Conservation (phyloP, 1,139 yeast genomes). For the Suhomyces anneliseae region DNA sequence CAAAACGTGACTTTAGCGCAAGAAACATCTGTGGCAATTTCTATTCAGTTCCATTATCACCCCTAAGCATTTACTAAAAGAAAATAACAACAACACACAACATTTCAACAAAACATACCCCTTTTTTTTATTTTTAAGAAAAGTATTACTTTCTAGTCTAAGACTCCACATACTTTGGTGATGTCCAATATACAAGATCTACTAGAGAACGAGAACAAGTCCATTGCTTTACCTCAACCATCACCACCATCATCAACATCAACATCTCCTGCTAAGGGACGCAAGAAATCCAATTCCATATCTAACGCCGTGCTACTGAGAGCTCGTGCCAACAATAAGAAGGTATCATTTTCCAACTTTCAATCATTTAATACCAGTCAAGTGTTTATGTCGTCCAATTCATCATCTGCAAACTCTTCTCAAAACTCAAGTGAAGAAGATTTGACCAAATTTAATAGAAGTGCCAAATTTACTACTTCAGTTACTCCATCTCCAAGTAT, state of each 20-base stretch:
- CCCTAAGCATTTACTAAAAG: no score
- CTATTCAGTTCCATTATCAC: no score
- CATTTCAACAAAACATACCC: no score
- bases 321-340: constrained; percentile 19
- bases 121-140: no score
- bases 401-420: constrained; percentile 16
- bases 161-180: neutral
- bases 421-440: constrained; percentile 20
- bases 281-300: constrained; percentile 20
- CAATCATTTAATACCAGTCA: constrained; percentile 13
- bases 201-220: no score
- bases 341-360: constrained; percentile 19
- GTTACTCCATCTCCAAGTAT: constrained; percentile 16
- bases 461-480: constrained; percentile 14
- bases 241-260: neutral
- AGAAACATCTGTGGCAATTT: constrained; percentile 3
- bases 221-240: no score
- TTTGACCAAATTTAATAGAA: constrained; percentile 7
- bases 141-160: no score
- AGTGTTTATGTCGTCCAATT: constrained; percentile 11
- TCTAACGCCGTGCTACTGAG: constrained; percentile 24
- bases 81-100: no score
- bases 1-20: constrained; percentile 4
- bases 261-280: constrained; percentile 2
- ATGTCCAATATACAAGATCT: neutral